Conservation (phyloP, 2,329 filamentous ascomycete genomes). For the Paecilomyces formosus region DNA sequence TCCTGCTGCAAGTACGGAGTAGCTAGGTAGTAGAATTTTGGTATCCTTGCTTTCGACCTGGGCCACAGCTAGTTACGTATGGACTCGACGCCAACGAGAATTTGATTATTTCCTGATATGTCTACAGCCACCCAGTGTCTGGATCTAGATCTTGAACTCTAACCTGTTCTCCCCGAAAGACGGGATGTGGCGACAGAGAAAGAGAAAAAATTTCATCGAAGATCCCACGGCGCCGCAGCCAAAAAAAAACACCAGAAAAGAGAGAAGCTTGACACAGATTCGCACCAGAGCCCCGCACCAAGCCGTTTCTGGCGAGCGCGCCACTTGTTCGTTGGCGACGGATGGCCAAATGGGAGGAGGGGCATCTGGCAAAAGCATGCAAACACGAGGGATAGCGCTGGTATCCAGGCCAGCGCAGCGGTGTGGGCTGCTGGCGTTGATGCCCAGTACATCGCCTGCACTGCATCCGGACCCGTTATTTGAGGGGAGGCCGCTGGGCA, state of each 20-base stretch:
- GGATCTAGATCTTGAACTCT: background rate
- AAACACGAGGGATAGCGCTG: background rate
- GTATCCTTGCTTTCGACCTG: background rate
- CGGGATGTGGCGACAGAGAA: background rate
- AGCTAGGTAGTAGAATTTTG: background rate
- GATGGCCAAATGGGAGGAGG: background rate
- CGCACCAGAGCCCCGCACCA: background rate
- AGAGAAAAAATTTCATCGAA: background rate
- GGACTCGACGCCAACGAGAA: background rate
- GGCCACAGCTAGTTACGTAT: background rate
- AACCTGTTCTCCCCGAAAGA: constrained; percentile 3
- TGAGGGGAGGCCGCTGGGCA: background rate
- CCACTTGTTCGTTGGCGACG: background rate
- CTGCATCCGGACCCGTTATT: background rate
- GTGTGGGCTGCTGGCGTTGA: background rate
- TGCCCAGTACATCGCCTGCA: background rate
- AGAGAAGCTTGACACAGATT: background rate
- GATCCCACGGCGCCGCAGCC: background rate
- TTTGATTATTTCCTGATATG: background rate
- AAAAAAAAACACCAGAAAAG: background rate
- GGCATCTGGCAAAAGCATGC: constrained; percentile 8
- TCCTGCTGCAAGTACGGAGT: background rate
- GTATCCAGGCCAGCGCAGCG: background rate
- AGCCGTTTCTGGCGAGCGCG: background rate
- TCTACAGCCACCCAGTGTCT: background rate